These are phyloP conservation scores for Schoenoplectus tabernaemontani DNA, from an alignment of 202 grass and related monocot species.

Conservation along the genomic window DNA sequence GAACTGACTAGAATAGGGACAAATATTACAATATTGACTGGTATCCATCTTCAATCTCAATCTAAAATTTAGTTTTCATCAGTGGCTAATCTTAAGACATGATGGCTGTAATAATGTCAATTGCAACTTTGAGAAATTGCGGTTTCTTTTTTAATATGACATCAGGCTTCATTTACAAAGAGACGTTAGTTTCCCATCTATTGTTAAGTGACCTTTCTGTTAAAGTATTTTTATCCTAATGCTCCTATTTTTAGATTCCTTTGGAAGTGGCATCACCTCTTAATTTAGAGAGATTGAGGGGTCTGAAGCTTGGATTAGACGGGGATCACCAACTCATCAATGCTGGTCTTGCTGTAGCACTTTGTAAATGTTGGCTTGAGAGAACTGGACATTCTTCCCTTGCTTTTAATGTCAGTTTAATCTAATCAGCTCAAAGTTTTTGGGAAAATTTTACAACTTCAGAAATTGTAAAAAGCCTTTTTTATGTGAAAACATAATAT, in stretches of 20 bases:
- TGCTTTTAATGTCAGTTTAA: constrained; percentile 13
- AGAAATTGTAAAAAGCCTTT: neutral
- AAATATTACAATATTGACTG: neutral
- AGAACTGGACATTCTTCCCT: constrained; percentile 26
- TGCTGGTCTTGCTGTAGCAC: constrained; percentile 40
- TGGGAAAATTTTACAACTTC: neutral
- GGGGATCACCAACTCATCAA: constrained; percentile 45
- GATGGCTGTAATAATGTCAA: neutral
- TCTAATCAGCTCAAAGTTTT: neutral
- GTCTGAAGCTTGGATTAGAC: constrained; percentile 39
- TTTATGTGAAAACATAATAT: neutral
- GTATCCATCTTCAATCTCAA: neutral
- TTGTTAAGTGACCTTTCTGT: neutral
- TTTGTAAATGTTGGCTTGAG: constrained; percentile 42
- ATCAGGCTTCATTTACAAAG: neutral
- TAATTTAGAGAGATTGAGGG: constrained; percentile 23
- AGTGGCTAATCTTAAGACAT: neutral
- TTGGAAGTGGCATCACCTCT: constrained; percentile 32
- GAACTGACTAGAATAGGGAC: neutral
- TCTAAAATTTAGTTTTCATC: neutral
- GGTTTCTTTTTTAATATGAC: neutral
- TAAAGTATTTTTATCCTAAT: neutral
- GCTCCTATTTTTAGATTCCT: constrained; percentile 31
- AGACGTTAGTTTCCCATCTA: neutral
- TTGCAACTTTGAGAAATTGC: neutral